These are phyloP conservation scores for Rhizopogon parksii DNA, from an alignment of 1,284 basidiomycete genomes.

Conservation along the genomic window DNA sequence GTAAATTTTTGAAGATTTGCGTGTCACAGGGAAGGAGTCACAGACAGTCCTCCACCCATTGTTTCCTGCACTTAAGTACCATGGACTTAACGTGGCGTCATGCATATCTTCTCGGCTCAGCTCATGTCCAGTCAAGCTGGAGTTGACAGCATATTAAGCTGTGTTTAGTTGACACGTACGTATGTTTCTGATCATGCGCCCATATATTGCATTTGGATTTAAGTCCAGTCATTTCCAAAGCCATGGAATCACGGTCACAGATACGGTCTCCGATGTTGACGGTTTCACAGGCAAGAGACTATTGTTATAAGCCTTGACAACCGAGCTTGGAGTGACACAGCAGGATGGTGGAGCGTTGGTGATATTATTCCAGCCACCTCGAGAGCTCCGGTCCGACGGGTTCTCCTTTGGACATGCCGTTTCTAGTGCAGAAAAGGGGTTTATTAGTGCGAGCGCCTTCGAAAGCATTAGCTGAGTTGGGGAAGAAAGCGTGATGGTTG, in stretches of 20 bases:
- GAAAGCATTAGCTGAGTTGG: background rate
- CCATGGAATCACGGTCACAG: too few relatives aligned
- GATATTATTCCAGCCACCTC: slow-evolving; percentile 5
- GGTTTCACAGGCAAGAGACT: slow-evolving; percentile 5
- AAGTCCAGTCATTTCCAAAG: too few relatives aligned
- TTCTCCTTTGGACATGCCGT: slow-evolving; percentile 10
- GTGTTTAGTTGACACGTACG: too few relatives aligned
- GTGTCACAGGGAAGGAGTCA: too few relatives aligned
- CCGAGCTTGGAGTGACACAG: slow-evolving; percentile 5
- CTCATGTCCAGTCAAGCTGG: too few relatives aligned
- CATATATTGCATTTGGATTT: too few relatives aligned
- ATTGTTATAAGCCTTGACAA: slow-evolving; percentile 15
- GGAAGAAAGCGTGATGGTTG: background rate
- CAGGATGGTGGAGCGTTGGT: background rate
- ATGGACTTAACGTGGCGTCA: background rate
- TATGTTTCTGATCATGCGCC: too few relatives aligned
- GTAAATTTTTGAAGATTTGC: too few relatives aligned
- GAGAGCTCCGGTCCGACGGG: slow-evolving; percentile 9
- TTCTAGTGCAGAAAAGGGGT: slow-evolving; percentile 5
- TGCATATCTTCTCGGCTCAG: too few relatives aligned
- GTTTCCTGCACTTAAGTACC: background rate
- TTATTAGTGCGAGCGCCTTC: background rate
- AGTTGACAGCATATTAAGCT: too few relatives aligned
- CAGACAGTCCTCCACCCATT: too few relatives aligned
- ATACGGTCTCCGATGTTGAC: background rate